Percentiles rank a stretch among this genome's conserved stretches.
These are phyloP conservation scores for Mesembryanthemum crystallinum DNA, from an alignment of 148 eudicot genomes.

Conservation along the genomic window DNA sequence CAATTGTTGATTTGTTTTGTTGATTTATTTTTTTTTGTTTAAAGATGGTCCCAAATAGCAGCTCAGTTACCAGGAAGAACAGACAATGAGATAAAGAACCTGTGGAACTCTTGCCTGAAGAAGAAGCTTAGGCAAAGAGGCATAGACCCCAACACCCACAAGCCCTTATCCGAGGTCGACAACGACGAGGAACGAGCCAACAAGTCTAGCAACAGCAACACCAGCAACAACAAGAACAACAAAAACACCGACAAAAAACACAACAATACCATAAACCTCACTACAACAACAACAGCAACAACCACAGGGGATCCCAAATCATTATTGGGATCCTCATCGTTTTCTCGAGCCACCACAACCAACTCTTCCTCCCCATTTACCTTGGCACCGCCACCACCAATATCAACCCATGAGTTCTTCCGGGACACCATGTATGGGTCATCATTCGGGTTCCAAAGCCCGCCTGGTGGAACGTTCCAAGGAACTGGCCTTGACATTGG, in stretches of 20 bases:
- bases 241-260: constrained; percentile 12
- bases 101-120: constrained; percentile 91
- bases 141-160: constrained; percentile 87
- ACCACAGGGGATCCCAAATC: constrained; percentile 10
- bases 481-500: constrained; percentile 5
- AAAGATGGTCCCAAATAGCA: constrained; percentile 96
- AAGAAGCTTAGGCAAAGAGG: constrained; percentile 86
- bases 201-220: constrained; percentile 27
- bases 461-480: too few relatives aligned
- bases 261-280: constrained; percentile 23
- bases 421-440: constrained; percentile 25
- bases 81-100: constrained; percentile 85
- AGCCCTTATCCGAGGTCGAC: constrained; percentile 64
- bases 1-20: background rate
- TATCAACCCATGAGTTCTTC: constrained; percentile 43
- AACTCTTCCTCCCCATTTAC: constrained; percentile 12
- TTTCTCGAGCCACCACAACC: background rate
- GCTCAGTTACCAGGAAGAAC: constrained; percentile 90
- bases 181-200: constrained; percentile 37
- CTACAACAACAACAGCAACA: background rate
- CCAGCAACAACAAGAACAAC: constrained; percentile 18
- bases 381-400: constrained; percentile 22
- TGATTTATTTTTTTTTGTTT: background rate
- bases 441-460: constrained; percentile 31
- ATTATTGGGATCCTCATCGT: background rate